Conservation (phyloP, 305 asterid genomes). For the Salvia sclarea region DNA sequence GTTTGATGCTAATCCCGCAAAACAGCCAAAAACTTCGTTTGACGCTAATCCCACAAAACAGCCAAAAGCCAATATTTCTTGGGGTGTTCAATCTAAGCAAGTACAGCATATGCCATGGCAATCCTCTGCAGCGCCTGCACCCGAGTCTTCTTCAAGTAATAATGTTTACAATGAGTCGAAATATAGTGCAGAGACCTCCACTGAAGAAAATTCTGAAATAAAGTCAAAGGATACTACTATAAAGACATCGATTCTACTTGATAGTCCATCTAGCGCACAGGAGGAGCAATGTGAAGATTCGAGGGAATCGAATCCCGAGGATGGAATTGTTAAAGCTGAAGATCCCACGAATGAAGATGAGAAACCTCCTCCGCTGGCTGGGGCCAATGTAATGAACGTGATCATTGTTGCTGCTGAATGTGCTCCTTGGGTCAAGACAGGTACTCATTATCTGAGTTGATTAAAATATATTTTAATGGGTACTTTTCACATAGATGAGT, state of each 20-base stretch:
- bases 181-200: conserved; percentile 25
- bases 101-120: conserved; percentile 35
- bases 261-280: conserved; percentile 35
- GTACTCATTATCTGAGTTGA: conserved; percentile 36
- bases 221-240: conserved; percentile 28
- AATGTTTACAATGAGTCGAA: conserved; percentile 26
- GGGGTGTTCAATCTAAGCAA: conserved; percentile 36
- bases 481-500: conserved; percentile 9
- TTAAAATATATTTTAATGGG: too few relatives aligned
- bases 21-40: conserved; percentile 33
- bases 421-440: conserved; percentile 96
- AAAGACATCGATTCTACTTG: conserved; percentile 36
- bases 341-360: conserved; percentile 46
- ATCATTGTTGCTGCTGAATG: conserved; percentile 85
- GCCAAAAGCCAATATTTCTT: conserved; percentile 34
- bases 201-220: conserved; percentile 34
- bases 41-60: conserved; percentile 29
- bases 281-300: conserved; percentile 39
- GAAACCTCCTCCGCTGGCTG: conserved; percentile 91
- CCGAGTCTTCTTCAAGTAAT: conserved; percentile 34
- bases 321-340: conserved; percentile 37
- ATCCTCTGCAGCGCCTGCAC: conserved; percentile 34
- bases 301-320: conserved; percentile 38
- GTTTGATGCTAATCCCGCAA: conserved; percentile 27
- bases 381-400: conserved; percentile 81